phyloP scores from a whole-genome alignment of 1,284 basidiomycete species.

The Leccinum proximum region DNA sequence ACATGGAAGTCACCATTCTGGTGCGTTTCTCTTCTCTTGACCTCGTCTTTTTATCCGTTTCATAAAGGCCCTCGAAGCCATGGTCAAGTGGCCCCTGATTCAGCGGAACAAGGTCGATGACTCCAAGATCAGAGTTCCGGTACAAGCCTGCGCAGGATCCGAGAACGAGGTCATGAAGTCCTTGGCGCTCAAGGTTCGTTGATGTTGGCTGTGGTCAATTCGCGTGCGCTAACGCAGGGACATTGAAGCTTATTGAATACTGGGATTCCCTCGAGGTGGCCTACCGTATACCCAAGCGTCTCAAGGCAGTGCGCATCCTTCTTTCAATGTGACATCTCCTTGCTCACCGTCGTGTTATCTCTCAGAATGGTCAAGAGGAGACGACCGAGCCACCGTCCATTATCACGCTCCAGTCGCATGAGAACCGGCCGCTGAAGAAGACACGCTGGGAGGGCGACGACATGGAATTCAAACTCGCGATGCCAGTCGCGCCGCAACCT shows the following conservation, averaged over 20 bases:
- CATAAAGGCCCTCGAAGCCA: conserved; percentile 67
- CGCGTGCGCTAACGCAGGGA: conserved; percentile 2
- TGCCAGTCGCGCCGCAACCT: background rate
- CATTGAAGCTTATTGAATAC: conserved; percentile 56
- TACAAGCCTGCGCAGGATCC: conserved; percentile 53
- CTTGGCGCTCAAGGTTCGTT: conserved; percentile 56
- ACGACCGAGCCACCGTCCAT: conserved; percentile 10
- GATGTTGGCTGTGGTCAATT: background rate
- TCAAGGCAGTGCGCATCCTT: conserved; percentile 39
- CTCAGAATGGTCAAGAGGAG: conserved; percentile 32
- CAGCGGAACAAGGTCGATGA: conserved; percentile 94
- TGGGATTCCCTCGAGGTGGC: conserved; percentile 78
- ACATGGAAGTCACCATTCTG: conserved; percentile 69
- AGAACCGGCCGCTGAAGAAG: conserved; percentile 32
- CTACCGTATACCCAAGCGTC: conserved; percentile 83
- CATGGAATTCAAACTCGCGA: conserved; percentile 16
- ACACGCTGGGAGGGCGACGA: conserved; percentile 28
- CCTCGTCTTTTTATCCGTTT: conserved; percentile 1
- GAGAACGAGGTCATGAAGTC: conserved; percentile 55
- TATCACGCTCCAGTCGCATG: conserved; percentile 20
- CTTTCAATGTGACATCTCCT: background rate
- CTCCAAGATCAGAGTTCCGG: conserved; percentile 71
- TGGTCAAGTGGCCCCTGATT: conserved; percentile 81
- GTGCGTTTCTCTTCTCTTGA: conserved; percentile 38
- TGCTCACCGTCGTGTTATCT: background rate